These are phyloP conservation scores for Kwoniella newhampshirensis DNA, from an alignment of 768 basidiomycete genomes.

Conservation along the genomic window DNA sequence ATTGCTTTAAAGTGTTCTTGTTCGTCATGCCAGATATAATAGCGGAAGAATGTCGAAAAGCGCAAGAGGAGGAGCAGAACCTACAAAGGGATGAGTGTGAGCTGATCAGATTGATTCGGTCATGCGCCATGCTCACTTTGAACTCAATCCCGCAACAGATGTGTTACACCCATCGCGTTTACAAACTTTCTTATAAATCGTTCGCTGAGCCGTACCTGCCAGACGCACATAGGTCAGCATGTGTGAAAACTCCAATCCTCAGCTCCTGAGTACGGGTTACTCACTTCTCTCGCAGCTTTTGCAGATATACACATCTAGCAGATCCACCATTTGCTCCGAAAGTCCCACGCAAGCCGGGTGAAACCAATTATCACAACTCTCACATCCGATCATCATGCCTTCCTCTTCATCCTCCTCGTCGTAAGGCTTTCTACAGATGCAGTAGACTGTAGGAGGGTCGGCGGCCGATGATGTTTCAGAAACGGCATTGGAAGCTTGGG, in stretches of 20 bases:
- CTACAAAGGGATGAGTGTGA: conserved; percentile 7
- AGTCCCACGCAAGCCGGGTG: conserved; percentile 44
- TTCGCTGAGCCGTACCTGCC: conserved; percentile 31
- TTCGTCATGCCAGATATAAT: conserved; percentile 27
- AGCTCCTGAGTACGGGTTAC: conserved; percentile 15
- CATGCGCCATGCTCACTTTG: conserved; percentile 30
- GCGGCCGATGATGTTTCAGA: too few relatives aligned
- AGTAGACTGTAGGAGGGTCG: conserved; percentile 31
- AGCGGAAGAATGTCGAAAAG: conserved; percentile 26
- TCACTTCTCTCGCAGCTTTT: conserved; percentile 43
- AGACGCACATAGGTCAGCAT: background rate
- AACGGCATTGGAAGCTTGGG: background rate
- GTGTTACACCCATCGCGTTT: conserved; percentile 32
- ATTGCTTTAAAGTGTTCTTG: conserved; percentile 33
- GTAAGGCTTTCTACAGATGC: conserved; percentile 43
- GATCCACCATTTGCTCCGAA: conserved; percentile 33
- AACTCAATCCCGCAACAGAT: conserved; percentile 18
- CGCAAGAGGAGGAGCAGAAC: conserved; percentile 40
- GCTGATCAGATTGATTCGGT: background rate
- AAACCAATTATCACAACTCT: conserved; percentile 51
- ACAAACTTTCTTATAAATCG: conserved; percentile 30
- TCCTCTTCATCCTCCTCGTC: conserved; percentile 43
- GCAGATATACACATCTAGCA: conserved; percentile 46
- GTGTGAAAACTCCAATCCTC: too few relatives aligned
- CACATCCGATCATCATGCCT: conserved; percentile 43